phyloP scores from a whole-genome alignment of 495 filamentous ascomycete species.

The Podospora tetraspora region DNA sequence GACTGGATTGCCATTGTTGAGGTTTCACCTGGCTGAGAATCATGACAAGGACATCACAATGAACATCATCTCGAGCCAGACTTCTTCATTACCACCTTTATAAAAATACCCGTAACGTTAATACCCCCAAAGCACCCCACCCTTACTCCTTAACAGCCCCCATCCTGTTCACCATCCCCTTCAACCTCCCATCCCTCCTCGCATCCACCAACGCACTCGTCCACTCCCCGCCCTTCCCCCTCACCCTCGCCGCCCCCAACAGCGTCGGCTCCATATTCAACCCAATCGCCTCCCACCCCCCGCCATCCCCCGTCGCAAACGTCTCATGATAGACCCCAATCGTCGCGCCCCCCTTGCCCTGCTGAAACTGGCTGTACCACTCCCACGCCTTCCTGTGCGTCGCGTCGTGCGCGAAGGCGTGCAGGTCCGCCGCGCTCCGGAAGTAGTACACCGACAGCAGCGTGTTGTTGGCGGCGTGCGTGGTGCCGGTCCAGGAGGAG shows the following conservation, averaged over 20 bases:
- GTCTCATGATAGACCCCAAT: slow-evolving; percentile 18
- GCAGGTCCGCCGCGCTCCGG: slow-evolving; percentile 40
- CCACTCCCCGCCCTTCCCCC: slow-evolving; percentile 14
- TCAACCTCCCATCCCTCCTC: background rate
- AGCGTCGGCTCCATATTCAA: slow-evolving; percentile 21
- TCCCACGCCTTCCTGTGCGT: slow-evolving; percentile 44
- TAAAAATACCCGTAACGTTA: too few relatives aligned
- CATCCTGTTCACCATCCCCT: slow-evolving; percentile 12
- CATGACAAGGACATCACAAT: too few relatives aligned
- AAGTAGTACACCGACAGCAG: slow-evolving; percentile 44
- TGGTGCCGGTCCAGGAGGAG: slow-evolving; percentile 19
- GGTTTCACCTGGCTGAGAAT: too few relatives aligned
- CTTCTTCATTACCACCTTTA: too few relatives aligned
- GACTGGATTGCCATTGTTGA: too few relatives aligned
- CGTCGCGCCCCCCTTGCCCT: background rate
- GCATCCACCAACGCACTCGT: slow-evolving; percentile 14
- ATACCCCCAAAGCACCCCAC: too few relatives aligned
- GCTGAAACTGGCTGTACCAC: slow-evolving; percentile 29
- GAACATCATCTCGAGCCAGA: too few relatives aligned
- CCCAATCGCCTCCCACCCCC: slow-evolving; percentile 18
- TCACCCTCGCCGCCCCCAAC: slow-evolving; percentile 4
- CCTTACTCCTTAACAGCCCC: slow-evolving; percentile 1
- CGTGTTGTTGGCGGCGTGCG: slow-evolving; percentile 31
- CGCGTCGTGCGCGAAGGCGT: slow-evolving; percentile 45
- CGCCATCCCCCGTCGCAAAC: slow-evolving; percentile 12